These are phyloP conservation scores for Hymenoscyphus linearis DNA, from an alignment of 2,329 filamentous ascomycete species.

Conservation along the genomic window DNA sequence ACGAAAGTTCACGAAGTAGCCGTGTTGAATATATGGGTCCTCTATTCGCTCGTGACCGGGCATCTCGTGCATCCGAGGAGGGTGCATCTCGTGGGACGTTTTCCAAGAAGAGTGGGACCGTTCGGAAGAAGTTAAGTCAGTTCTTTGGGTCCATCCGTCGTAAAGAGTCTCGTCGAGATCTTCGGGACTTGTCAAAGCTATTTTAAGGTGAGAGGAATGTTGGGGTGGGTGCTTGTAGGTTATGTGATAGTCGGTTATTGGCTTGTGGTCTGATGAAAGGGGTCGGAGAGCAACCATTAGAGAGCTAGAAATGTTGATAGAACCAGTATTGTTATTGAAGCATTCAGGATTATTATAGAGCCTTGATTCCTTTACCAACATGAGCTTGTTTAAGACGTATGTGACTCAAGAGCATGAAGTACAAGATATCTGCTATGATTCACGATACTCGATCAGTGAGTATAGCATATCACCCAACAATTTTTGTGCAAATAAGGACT, in stretches of 20 bases:
- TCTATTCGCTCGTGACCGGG: not conserved
- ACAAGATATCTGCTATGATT: no score
- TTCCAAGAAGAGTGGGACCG: not conserved
- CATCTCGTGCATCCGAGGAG: not conserved
- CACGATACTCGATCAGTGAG: no score
- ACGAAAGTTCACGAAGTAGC: not conserved
- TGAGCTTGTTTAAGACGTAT: not conserved
- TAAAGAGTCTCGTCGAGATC: constrained; percentile 1
- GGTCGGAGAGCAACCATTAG: not conserved
- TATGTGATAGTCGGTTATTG: not conserved
- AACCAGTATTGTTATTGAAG: not conserved
- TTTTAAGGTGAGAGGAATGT: not conserved
- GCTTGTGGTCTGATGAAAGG: not conserved
- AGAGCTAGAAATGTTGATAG: not conserved
- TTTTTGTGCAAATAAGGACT: no score
- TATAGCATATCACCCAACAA: no score
- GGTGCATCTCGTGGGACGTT: not conserved
- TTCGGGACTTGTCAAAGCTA: not conserved
- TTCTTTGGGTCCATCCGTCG: constrained; percentile 9
- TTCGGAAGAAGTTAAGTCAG: constrained; percentile 15
- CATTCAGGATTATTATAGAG: not conserved
- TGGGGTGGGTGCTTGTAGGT: not conserved
- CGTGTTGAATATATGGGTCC: not conserved
- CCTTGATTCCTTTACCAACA: not conserved
- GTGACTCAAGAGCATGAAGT: not conserved